Evolutionary conservation across 768 basidiomycete species (phyloP).

Genomic region (Fistulinella prunicolor): DNA sequence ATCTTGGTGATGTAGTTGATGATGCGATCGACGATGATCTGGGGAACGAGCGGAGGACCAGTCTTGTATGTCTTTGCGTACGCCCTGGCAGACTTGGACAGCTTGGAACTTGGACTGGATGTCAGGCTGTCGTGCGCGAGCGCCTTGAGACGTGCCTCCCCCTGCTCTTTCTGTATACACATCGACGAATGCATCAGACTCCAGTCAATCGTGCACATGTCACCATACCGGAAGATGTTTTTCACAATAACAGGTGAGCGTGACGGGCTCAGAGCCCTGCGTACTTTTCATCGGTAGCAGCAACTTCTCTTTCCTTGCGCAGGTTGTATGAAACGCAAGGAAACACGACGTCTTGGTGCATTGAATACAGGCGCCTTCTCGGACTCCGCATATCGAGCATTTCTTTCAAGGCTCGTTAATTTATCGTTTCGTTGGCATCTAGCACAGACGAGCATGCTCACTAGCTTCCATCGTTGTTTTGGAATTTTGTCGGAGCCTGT

Average conservation of each 20-base stretch:
- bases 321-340: slow-evolving; percentile 92
- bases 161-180: slow-evolving; percentile 58
- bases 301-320: slow-evolving; percentile 83
- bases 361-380: slow-evolving; percentile 89
- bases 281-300: slow-evolving; percentile 85
- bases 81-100: slow-evolving; percentile 81
- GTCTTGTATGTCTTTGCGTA: slow-evolving; percentile 91
- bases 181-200: neutral
- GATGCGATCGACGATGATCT: slow-evolving; percentile 78
- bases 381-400: slow-evolving; percentile 61
- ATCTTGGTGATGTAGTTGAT: slow-evolving; percentile 70
- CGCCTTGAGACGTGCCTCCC: slow-evolving; percentile 55
- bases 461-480: slow-evolving; percentile 92
- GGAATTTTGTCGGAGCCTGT: slow-evolving; percentile 84
- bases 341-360: slow-evolving; percentile 90
- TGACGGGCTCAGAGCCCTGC: slow-evolving; percentile 68
- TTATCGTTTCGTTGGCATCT: neutral
- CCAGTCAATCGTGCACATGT: neutral
- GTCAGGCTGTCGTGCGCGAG: slow-evolving; percentile 45
- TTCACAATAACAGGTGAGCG: slow-evolving; percentile 82
- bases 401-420: slow-evolving; percentile 36
- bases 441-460: slow-evolving; percentile 38
- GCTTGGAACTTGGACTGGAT: slow-evolving; percentile 39
- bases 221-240: slow-evolving; percentile 81
- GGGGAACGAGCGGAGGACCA: slow-evolving; percentile 89